Conservation (phyloP, 768 basidiomycete species). For the Trametes gibbosa region DNA sequence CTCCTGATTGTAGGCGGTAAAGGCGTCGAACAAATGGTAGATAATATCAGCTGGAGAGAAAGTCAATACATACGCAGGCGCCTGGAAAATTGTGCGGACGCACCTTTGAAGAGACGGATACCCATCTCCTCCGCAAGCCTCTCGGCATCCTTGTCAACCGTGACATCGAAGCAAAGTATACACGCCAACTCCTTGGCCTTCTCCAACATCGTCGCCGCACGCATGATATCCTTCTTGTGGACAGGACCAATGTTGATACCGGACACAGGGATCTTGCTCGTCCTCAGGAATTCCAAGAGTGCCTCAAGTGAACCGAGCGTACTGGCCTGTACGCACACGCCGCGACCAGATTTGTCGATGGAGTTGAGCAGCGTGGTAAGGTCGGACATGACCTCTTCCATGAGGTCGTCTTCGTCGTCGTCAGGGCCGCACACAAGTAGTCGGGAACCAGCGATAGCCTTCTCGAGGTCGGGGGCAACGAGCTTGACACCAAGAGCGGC, state of each 20-base stretch:
- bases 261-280: conserved; percentile 95
- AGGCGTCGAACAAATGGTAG: conserved; percentile 96
- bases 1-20: conserved; percentile 90
- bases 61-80: neutral
- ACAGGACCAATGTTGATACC: conserved; percentile 98
- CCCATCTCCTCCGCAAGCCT: conserved; percentile 91
- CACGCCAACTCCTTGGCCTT: conserved; percentile 93
- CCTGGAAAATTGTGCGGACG: conserved; percentile 9
- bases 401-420: conserved; percentile 93
- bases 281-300: conserved; percentile 90
- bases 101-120: conserved; percentile 91
- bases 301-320: conserved; percentile 97
- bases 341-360: conserved; percentile 93
- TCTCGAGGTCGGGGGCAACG: conserved; percentile 91
- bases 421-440: conserved; percentile 91
- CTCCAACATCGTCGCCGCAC: conserved; percentile 90
- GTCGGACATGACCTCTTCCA: conserved; percentile 96
- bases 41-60: conserved; percentile 84
- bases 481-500: conserved; percentile 97
- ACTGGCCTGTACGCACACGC: conserved; percentile 96
- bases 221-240: conserved; percentile 93
- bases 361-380: conserved; percentile 83
- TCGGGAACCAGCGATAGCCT: conserved; percentile 96
- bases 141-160: conserved; percentile 92
- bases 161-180: conserved; percentile 95